Percentiles rank a stretch among this genome's conserved stretches.
Evolutionary conservation across 2,329 filamentous ascomycete genomes (phyloP).

Genomic region (Coleophoma eucalyptorum): DNA sequence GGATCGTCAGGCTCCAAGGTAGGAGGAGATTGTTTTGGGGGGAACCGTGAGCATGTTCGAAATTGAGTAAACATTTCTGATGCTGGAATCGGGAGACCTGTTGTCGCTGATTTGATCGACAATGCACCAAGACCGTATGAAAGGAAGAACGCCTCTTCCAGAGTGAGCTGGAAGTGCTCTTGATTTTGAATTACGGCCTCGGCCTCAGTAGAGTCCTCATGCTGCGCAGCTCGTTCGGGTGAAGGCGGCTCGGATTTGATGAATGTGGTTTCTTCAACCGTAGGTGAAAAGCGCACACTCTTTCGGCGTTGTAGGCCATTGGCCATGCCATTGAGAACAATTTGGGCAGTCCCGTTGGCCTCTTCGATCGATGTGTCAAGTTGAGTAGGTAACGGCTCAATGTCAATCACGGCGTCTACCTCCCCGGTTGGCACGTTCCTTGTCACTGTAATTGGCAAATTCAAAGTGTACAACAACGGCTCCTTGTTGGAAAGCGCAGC

Average conservation of each 20-base stretch:
- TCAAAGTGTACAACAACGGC: no score
- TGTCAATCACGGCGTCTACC: no score
- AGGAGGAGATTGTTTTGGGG: conserved; percentile 18
- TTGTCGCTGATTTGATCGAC: conserved; percentile 50
- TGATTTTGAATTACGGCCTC: conserved; percentile 39
- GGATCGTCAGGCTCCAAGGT: conserved; percentile 69
- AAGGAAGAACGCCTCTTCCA: conserved; percentile 91
- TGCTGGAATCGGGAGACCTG: conserved; percentile 42
- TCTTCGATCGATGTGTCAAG: no score
- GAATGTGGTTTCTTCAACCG: conserved; percentile 62
- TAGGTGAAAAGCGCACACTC: conserved; percentile 67
- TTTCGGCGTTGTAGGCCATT: conserved; percentile 45
- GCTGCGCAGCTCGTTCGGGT: conserved; percentile 12
- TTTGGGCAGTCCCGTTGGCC: conserved; percentile 8
- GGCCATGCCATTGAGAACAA: conserved; percentile 7
- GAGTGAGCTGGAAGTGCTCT: conserved; percentile 89
- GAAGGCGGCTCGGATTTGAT: conserved; percentile 39
- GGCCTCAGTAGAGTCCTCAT: no score
- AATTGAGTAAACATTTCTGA: conserved; percentile 62
- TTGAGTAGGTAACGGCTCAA: no score
- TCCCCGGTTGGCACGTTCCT: no score
- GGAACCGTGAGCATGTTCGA: conserved; percentile 67
- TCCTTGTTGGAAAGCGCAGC: no score
- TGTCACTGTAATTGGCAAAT: no score
- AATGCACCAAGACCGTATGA: conserved; percentile 76